Conservation (phyloP, 2,329 filamentous ascomycete genomes). For the Scedosporium apiospermum region DNA sequence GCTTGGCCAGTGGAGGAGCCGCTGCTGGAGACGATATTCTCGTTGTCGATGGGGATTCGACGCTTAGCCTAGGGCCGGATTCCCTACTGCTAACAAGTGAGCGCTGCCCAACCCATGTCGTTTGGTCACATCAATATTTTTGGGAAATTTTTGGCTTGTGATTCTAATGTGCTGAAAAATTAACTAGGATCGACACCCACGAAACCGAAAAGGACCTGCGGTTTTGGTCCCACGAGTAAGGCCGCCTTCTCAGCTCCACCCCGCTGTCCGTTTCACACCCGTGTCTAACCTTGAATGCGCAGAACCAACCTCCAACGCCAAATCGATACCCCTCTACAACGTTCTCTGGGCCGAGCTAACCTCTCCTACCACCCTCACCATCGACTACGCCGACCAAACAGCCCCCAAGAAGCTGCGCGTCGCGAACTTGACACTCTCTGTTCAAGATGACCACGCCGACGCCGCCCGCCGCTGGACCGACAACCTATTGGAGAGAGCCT, state of each 20-base stretch:
- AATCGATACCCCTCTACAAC: constrained; percentile 65
- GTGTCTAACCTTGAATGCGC: not conserved
- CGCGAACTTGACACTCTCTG: constrained; percentile 47
- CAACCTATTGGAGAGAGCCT: constrained; percentile 59
- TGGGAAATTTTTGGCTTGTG: not conserved
- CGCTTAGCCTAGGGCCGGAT: not conserved
- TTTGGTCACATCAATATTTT: not conserved
- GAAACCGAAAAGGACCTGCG: constrained; percentile 10
- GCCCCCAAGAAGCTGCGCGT: constrained; percentile 52
- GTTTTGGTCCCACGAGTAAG: constrained; percentile 9
- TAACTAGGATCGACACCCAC: not conserved
- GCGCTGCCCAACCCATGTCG: not conserved
- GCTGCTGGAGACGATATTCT: not conserved
- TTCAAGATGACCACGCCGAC: constrained; percentile 25
- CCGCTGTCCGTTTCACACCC: not conserved
- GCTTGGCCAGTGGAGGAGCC: not conserved
- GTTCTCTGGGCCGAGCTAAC: constrained; percentile 70
- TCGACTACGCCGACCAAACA: constrained; percentile 60
- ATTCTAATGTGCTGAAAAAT: not conserved
- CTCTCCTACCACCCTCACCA: constrained; percentile 48
- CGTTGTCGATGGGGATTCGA: constrained; percentile 1
- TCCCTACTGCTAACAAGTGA: constrained; percentile 3
- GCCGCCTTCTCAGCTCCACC: constrained; percentile 4
- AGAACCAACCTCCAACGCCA: constrained; percentile 12
- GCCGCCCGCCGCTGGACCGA: constrained; percentile 52